phyloP scores from a whole-genome alignment of 2,329 filamentous ascomycete genomes.

The Pestalotiopsis fici region DNA sequence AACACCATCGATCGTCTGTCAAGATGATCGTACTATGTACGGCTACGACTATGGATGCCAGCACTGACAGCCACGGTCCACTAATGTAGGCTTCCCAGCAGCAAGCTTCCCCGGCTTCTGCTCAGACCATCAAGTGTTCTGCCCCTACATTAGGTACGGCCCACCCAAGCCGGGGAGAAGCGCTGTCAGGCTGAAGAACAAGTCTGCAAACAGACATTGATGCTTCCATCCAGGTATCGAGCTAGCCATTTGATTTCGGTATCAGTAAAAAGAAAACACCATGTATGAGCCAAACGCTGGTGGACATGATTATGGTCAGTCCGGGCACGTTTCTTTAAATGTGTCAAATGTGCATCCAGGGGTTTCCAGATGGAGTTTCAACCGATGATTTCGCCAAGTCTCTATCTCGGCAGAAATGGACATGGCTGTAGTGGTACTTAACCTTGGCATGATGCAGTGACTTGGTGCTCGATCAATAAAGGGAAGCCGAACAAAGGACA shows the following conservation, averaged over 20 bases:
- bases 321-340: slow-evolving; percentile 17
- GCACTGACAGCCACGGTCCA: too few relatives aligned
- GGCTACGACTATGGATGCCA: background rate
- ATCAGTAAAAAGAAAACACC: background rate
- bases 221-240: background rate
- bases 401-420: background rate
- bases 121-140: background rate
- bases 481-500: background rate
- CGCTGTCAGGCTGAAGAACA: background rate
- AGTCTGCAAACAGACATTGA: background rate
- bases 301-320: slow-evolving; percentile 2
- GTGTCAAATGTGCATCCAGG: slow-evolving; percentile 22
- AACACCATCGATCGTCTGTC: background rate
- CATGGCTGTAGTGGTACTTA: background rate
- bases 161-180: background rate
- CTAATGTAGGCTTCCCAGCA: background rate
- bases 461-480: background rate
- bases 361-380: slow-evolving; percentile 13
- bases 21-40: background rate
- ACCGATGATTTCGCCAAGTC: background rate
- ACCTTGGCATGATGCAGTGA: too few relatives aligned
- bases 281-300: background rate
- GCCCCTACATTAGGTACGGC: background rate
- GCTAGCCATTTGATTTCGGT: background rate
- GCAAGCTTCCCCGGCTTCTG: background rate